phyloP scores from a whole-genome alignment of 768 basidiomycete genomes.

The Phlebiopsis flavidoalba region DNA sequence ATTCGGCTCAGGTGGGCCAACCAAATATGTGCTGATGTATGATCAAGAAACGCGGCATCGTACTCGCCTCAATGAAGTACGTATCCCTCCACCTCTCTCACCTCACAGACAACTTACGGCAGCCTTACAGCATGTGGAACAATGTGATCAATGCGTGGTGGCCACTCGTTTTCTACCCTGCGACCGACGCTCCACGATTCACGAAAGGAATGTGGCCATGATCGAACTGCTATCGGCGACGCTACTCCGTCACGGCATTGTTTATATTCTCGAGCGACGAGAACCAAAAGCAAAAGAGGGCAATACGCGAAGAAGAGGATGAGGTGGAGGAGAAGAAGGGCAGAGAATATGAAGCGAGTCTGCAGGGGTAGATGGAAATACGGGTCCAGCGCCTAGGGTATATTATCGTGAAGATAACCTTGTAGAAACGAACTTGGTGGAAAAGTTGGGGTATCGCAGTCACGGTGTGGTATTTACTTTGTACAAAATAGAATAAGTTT shows the following conservation, averaged over 20 bases:
- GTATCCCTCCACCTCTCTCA: conserved; percentile 7
- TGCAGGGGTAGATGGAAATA: background rate
- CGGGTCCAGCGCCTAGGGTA: background rate
- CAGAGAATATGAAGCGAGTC: background rate
- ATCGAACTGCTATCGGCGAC: conserved; percentile 54
- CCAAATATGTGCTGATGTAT: conserved; percentile 66
- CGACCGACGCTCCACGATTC: conserved; percentile 65
- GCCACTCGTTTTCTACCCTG: conserved; percentile 69
- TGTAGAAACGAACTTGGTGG: background rate
- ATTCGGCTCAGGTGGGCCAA: conserved; percentile 63
- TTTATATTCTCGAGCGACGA: conserved; percentile 48
- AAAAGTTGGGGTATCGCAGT: background rate
- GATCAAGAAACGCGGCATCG: conserved; percentile 62
- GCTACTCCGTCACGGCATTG: conserved; percentile 48
- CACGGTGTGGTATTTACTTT: background rate
- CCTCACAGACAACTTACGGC: background rate
- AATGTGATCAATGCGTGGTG: conserved; percentile 68
- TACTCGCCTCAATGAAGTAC: conserved; percentile 75
- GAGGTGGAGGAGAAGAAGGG: conserved; percentile 1
- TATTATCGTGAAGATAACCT: background rate
- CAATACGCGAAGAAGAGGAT: background rate
- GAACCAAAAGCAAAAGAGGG: conserved; percentile 21
- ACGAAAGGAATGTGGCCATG: conserved; percentile 68
- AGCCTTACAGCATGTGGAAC: conserved; percentile 53
- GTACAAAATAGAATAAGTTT: conserved; percentile 1